phyloP scores from a whole-genome alignment of 2,329 filamentous ascomycete genomes.

The Arthroderma sp. region DNA sequence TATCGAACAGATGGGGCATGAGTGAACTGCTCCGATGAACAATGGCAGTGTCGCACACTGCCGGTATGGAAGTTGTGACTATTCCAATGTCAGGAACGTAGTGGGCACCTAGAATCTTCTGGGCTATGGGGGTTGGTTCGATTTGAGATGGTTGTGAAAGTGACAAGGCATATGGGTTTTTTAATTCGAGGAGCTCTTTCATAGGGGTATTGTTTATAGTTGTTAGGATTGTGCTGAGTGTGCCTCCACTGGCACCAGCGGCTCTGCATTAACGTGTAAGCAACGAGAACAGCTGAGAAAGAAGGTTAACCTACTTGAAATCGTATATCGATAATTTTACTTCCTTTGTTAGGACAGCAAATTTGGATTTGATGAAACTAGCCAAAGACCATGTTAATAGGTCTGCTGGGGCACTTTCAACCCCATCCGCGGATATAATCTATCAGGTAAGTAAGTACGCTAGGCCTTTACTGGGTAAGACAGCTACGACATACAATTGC shows the following conservation, averaged over 20 bases:
- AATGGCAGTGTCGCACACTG: conserved; percentile 41
- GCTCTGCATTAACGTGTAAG: conserved; percentile 7
- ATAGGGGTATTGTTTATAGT: conserved; percentile 27
- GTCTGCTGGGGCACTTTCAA: conserved; percentile 51
- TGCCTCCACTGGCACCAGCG: conserved; percentile 42
- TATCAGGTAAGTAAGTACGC: conserved; percentile 15
- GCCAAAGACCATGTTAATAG: conserved; percentile 40
- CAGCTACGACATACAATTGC: conserved; percentile 40
- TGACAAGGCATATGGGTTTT: conserved; percentile 38
- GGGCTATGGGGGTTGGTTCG: conserved; percentile 15
- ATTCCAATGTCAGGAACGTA: conserved; percentile 44
- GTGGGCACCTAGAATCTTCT: conserved; percentile 37
- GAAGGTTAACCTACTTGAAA: conserved; percentile 29
- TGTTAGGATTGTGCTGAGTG: conserved; percentile 47
- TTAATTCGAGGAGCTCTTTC: conserved; percentile 33
- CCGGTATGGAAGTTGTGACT: conserved; percentile 42
- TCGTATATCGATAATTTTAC: conserved; percentile 42
- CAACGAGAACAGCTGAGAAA: not conserved
- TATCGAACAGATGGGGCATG: conserved; percentile 44
- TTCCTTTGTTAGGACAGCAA: conserved; percentile 38
- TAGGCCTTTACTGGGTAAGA: not conserved
- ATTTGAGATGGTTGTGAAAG: conserved; percentile 18
- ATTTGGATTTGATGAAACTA: conserved; percentile 39
- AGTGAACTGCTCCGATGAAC: conserved; percentile 49
- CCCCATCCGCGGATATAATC: conserved; percentile 47